These are phyloP conservation scores for Turritis glabra DNA, from an alignment of 345 rosid genomes.

Conservation along the genomic window DNA sequence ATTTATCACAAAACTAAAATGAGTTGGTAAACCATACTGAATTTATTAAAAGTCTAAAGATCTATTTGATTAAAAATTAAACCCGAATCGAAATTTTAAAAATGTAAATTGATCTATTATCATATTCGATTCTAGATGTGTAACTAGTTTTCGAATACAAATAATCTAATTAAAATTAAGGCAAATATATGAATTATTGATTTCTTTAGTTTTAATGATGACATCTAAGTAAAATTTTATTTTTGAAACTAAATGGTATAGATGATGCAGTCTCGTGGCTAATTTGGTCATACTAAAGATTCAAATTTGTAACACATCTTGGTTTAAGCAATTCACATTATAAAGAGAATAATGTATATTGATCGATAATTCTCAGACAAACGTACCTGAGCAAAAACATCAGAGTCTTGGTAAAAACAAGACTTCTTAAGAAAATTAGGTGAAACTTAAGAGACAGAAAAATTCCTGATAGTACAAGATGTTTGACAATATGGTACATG, in stretches of 20 bases:
- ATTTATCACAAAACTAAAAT: not conserved
- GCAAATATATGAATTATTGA: no score
- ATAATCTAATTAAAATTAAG: not conserved
- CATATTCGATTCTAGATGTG: not conserved
- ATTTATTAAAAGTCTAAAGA: not conserved
- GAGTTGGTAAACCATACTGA: not conserved
- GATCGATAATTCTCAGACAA: not conserved
- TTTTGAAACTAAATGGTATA: not conserved
- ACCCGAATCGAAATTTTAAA: no score
- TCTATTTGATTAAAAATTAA: no score
- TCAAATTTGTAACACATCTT: not conserved
- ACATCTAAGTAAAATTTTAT: not conserved
- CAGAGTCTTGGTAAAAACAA: not conserved
- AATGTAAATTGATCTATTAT: no score
- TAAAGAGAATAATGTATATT: not conserved
- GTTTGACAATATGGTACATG: conserved; percentile 2
- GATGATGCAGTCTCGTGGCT: not conserved
- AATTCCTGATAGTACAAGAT: conserved; percentile 5
- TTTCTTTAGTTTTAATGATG: not conserved
- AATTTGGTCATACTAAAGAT: not conserved
- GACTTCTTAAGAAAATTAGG: not conserved
- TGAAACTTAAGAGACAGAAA: not conserved
- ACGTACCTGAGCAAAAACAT: not conserved
- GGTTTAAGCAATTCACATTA: not conserved
- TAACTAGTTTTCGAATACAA: not conserved